Evolutionary conservation across 306 rosid species (phyloP), one percentile per base, ranked within the genome.

Genomic region (Cyclanthera cordifolia): DNA sequence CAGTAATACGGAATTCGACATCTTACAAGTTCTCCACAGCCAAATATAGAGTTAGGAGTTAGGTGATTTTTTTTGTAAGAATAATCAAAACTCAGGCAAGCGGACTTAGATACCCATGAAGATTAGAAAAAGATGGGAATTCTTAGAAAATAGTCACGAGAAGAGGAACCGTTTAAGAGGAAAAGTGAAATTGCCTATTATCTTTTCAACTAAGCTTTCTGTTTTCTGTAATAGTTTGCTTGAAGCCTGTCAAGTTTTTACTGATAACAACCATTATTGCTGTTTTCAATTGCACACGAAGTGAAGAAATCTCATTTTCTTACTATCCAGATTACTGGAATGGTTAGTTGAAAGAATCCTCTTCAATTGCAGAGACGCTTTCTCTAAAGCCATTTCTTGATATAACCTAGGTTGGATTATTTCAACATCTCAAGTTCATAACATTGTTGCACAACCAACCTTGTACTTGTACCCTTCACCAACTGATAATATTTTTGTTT

Each of bases 401-500:
- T 6, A 32, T 32, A 32, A 32, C 5, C 66, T 59, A 32, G 47
- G 66, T 53, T 16, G 58, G 16, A 37, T 30, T 19, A 19, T 39
- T 61, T 61, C 50, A 61, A 61, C 69, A 19, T 9, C 49, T 60
- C 59, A 53, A 9, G 57, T 21, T 34, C 34, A 54, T 54, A 23
- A 52, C 20, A 8, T 19, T 52, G 56, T 52, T 1, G 11, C 57
- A 20, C 57, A 53, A 53, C 41, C 1, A 54, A 24, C 24, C 8
- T 11, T 4, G 28, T 20, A 24, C 37, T 11, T 4, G 28, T 52
- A 54, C 32, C n/a, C 9, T 55, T 19, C 32, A 51, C n/a, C 41
- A 27, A 13, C 30, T 4, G 63, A 56, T 24, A 0, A 27, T 27
- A 12, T 6, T 23, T 20, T 23, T 8, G 27, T 19, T 19, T 20